These are phyloP conservation scores for Fusarium sp. DNA, from an alignment of 2,329 filamentous ascomycete species.

Conservation along the genomic window DNA sequence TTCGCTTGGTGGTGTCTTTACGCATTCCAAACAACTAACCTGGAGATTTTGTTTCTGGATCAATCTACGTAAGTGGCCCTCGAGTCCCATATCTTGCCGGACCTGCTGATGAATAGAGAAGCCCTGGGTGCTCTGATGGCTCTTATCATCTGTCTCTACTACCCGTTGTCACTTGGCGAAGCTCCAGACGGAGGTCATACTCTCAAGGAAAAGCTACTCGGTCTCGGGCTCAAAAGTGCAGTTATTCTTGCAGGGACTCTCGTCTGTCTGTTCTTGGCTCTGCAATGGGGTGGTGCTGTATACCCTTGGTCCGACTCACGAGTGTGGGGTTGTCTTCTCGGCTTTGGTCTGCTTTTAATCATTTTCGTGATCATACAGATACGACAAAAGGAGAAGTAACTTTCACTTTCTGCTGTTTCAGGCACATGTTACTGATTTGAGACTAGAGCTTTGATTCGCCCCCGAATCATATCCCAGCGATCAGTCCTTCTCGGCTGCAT, in stretches of 20 bases:
- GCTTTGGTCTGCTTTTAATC: constrained; percentile 30
- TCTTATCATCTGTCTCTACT: constrained; percentile 19
- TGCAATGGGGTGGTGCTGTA: constrained; percentile 44
- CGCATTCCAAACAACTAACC: constrained; percentile 34
- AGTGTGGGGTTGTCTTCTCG: constrained; percentile 43
- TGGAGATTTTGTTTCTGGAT: constrained; percentile 47
- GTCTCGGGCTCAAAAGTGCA: constrained; percentile 34
- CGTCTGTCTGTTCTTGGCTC: constrained; percentile 37
- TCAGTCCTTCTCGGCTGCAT: constrained; percentile 32
- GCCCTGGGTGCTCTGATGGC: constrained; percentile 30
- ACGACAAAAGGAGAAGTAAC: constrained; percentile 31
- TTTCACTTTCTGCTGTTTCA: fast-evolving
- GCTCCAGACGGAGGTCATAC: not conserved
- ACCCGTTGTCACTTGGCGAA: constrained; percentile 22
- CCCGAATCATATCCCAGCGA: constrained; percentile 30
- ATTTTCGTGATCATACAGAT: constrained; percentile 32
- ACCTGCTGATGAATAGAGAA: not conserved
- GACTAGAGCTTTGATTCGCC: constrained; percentile 31
- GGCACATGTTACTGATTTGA: not conserved
- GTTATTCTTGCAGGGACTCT: constrained; percentile 22
- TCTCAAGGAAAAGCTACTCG: constrained; percentile 10
- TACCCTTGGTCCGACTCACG: constrained; percentile 41
- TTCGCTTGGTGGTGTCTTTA: constrained; percentile 38
- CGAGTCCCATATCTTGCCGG: fast-evolving
- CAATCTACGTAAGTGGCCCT: constrained; percentile 31